Evolutionary conservation across 805 yeast genomes (phyloP).

Genomic region (Ogataea methylovora): DNA sequence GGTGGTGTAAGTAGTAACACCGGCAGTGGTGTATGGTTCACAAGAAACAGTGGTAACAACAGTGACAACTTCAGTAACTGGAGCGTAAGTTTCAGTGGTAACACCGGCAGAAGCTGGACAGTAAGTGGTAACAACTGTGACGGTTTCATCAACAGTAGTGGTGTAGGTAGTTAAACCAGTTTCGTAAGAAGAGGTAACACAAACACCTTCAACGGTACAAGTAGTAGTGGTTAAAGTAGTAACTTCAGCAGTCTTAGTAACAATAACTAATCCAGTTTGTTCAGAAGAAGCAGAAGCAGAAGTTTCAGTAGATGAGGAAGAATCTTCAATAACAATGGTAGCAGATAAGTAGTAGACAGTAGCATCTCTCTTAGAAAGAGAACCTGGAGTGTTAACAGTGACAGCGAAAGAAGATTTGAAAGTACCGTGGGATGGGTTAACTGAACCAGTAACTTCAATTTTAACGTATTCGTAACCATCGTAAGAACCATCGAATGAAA

Average conservation of each 20-base stretch:
- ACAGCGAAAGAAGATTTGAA: constrained; percentile 15
- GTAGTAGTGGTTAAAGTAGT: constrained; percentile 9
- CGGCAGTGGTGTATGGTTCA: constrained; percentile 2
- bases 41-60: constrained; percentile 5
- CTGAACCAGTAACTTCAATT: constrained; percentile 12
- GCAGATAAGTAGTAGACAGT: constrained; percentile 17
- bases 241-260: constrained; percentile 4
- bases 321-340: constrained; percentile 8
- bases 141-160: constrained; percentile 18
- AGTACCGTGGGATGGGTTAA: constrained; percentile 8
- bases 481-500: constrained; percentile 6
- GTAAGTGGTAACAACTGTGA: constrained; percentile 26
- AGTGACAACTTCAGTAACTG: constrained; percentile 9
- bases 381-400: constrained; percentile 10
- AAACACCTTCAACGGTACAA: constrained; percentile 7
- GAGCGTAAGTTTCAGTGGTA: constrained; percentile 11
- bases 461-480: constrained; percentile 5
- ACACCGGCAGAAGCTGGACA: constrained; percentile 22
- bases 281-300: constrained; percentile 5
- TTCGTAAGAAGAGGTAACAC: constrained; percentile 10
- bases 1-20: constrained; percentile 3
- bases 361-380: constrained; percentile 13
- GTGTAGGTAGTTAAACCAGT: constrained; percentile 10
- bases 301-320: constrained; percentile 4
- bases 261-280: constrained; percentile 1